These are phyloP conservation scores for Aspergillus candidus DNA, from an alignment of 2,329 filamentous ascomycete species.

Conservation along the genomic window DNA sequence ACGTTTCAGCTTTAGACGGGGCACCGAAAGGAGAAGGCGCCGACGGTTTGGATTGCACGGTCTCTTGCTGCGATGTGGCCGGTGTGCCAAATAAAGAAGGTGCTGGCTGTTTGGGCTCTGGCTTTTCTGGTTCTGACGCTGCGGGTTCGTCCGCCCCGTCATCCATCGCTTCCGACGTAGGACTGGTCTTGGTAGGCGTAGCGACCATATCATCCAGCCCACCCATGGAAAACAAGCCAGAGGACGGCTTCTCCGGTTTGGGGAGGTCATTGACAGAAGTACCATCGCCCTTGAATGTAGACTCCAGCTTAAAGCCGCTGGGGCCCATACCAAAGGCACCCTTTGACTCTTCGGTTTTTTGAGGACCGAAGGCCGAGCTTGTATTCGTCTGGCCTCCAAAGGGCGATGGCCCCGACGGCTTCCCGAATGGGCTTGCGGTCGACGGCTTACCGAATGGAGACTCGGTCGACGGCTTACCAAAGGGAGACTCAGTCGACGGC, in stretches of 20 bases:
- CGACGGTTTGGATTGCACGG: neutral
- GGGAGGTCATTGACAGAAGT: constrained; percentile 34
- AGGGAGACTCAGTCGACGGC: constrained; percentile 15
- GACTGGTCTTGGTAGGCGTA: constrained; percentile 26
- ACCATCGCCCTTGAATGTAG: constrained; percentile 41
- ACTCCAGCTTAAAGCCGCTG: constrained; percentile 37
- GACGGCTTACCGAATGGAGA: constrained; percentile 24
- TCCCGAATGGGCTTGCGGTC: constrained; percentile 23
- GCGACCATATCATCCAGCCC: constrained; percentile 37
- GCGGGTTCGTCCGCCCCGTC: constrained; percentile 27
- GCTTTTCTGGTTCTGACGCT: constrained; percentile 16
- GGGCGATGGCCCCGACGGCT: constrained; percentile 22
- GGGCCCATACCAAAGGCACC: constrained; percentile 24
- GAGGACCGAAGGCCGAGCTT: constrained; percentile 22
- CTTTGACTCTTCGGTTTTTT: constrained; percentile 23
- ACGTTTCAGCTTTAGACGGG: constrained; percentile 4
- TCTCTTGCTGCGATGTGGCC: no score
- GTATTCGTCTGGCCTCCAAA: constrained; percentile 25
- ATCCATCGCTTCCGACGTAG: constrained; percentile 34
- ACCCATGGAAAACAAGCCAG: constrained; percentile 34
- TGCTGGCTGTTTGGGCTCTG: constrained; percentile 14
- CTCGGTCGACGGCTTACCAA: constrained; percentile 16
- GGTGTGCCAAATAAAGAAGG: constrained; percentile 25
- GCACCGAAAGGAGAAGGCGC: neutral
- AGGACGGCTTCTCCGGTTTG: constrained; percentile 32